phyloP scores from a whole-genome alignment of 495 filamentous ascomycete genomes.

The Aspergillus saccharolyticus region DNA sequence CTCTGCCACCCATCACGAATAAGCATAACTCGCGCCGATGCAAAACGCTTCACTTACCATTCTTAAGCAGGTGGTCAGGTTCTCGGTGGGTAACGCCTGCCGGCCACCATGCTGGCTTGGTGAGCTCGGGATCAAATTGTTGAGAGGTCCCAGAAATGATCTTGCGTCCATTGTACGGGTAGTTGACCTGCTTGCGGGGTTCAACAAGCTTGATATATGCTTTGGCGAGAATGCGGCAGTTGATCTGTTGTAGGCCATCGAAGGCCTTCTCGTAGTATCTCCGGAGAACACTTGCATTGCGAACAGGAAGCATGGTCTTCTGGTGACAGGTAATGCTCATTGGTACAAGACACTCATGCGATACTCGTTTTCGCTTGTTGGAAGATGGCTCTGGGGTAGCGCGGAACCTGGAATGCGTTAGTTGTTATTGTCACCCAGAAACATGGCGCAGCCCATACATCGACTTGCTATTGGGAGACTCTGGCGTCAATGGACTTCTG shows the following conservation, averaged over 20 bases:
- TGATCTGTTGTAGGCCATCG: conserved; percentile 64
- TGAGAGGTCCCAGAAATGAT: conserved; percentile 30
- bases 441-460: conserved; percentile 4
- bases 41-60: conserved; percentile 42
- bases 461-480: conserved; percentile 12
- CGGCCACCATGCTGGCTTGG: conserved; percentile 75
- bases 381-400: conserved; percentile 7
- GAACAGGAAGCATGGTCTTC: conserved; percentile 44
- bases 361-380: conserved; percentile 22
- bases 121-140: conserved; percentile 36
- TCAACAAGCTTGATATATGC: conserved; percentile 76
- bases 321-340: conserved; percentile 27
- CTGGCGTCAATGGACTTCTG: conserved; percentile 16
- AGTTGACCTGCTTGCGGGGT: conserved; percentile 76
- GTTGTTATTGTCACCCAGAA: not conserved
- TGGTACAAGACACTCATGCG: conserved; percentile 25
- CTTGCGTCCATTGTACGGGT: conserved; percentile 67
- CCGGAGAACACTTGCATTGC: conserved; percentile 48
- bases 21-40: not conserved
- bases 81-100: conserved; percentile 61
- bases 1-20: conserved; percentile 47
- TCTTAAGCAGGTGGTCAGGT: conserved; percentile 72
- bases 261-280: conserved; percentile 60
- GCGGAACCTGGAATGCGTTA: not conserved
- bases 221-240: conserved; percentile 63